These are phyloP conservation scores for Sporobolomyces roseus DNA, from an alignment of 768 basidiomycete genomes.

Conservation along the genomic window DNA sequence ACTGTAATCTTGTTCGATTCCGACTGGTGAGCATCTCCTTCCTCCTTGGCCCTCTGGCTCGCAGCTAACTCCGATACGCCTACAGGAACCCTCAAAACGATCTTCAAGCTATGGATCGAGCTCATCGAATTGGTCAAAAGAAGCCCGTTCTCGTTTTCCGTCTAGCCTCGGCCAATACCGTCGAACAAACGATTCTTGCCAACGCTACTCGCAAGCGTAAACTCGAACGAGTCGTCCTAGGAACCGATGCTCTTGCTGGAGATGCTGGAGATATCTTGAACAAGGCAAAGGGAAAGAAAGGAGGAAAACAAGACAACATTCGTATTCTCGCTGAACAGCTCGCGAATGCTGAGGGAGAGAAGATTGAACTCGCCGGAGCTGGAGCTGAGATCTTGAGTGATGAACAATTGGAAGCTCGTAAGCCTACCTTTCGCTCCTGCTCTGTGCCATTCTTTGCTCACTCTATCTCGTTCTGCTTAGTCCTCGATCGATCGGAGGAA, in stretches of 20 bases:
- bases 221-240: constrained; percentile 91
- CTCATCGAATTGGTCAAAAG: constrained; percentile 93
- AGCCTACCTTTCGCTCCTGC: constrained; percentile 45
- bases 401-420: constrained; percentile 67
- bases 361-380: constrained; percentile 77
- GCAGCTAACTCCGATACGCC: constrained; percentile 13
- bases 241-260: constrained; percentile 56
- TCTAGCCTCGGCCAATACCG: constrained; percentile 76
- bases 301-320: constrained; percentile 48
- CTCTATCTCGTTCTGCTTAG: neutral
- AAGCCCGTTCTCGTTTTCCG: constrained; percentile 84
- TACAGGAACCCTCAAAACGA: constrained; percentile 90
- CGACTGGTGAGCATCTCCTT: constrained; percentile 59
- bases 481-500: constrained; percentile 42
- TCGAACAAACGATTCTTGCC: constrained; percentile 88
- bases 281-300: constrained; percentile 28
- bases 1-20: constrained; percentile 93
- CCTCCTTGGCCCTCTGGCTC: constrained; percentile 38
- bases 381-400: constrained; percentile 75
- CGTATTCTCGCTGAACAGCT: constrained; percentile 76
- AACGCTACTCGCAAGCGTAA: constrained; percentile 58
- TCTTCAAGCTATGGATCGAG: constrained; percentile 80
- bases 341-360: constrained; percentile 76
- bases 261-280: constrained; percentile 19
- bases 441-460: too few species aligned